Conservation (phyloP, 1,139 yeast genomes). For the Zygoascus sp. region DNA sequence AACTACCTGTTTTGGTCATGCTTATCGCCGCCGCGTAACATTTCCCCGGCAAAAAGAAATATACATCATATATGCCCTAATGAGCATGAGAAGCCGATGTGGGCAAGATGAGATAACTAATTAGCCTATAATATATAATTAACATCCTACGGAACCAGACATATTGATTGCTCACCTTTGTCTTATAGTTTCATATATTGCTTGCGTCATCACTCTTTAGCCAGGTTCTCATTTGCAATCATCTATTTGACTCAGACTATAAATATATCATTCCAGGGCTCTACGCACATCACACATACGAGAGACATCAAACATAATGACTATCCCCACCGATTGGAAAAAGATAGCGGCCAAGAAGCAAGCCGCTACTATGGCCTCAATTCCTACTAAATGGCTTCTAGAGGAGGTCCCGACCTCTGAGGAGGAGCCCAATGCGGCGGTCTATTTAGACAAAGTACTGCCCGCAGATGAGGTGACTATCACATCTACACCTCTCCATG, state of each 20-base stretch:
- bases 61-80: too few species aligned
- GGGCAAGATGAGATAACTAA: too few species aligned
- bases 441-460: conserved; percentile 15
- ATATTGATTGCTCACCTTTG: too few species aligned
- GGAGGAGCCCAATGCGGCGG: conserved; percentile 16
- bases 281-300: not conserved
- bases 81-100: too few species aligned
- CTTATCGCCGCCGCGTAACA: not conserved
- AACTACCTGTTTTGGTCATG: not conserved
- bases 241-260: too few species aligned
- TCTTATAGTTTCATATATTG: too few species aligned
- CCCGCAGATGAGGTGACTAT: conserved; percentile 14
- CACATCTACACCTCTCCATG: conserved; percentile 13
- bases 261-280: not conserved
- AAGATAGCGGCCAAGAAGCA: conserved; percentile 11
- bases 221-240: too few species aligned
- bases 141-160: too few species aligned
- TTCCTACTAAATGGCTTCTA: conserved; percentile 16
- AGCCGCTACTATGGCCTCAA: conserved; percentile 12
- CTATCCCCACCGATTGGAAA: conserved; percentile 12
- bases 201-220: too few species aligned
- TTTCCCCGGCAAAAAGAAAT: not conserved
- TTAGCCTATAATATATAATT: too few species aligned
- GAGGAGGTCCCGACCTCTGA: conserved; percentile 13
- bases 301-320: too few species aligned